These are phyloP conservation scores for Leishmania tropica DNA, from an alignment of 208 protist genomes.

Conservation along the genomic window DNA sequence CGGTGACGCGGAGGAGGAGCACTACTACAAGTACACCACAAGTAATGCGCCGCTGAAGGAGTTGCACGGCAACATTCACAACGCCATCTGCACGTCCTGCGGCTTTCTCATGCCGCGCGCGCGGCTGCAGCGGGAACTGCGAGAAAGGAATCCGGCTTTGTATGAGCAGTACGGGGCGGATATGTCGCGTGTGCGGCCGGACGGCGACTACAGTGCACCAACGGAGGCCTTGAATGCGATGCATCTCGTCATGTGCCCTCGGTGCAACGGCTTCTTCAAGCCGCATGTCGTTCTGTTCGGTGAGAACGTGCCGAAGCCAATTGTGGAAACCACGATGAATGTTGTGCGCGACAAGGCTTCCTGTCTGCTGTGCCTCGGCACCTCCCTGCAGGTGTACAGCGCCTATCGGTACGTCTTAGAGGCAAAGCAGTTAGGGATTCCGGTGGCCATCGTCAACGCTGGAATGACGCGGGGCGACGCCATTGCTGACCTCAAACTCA, in stretches of 20 bases:
- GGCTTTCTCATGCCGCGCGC: constrained; percentile 46
- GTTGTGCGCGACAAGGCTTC: constrained; percentile 34
- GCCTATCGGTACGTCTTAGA: constrained; percentile 70
- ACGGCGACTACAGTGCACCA: constrained; percentile 71
- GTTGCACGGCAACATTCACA: constrained; percentile 81
- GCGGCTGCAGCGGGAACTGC: constrained; percentile 49
- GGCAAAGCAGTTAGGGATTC: constrained; percentile 52
- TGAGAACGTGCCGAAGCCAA: constrained; percentile 55
- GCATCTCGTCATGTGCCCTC: constrained; percentile 52
- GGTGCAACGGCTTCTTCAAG: constrained; percentile 71
- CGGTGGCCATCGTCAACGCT: constrained; percentile 68
- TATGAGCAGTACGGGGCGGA: constrained; percentile 39
- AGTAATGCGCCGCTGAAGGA: constrained; percentile 54
- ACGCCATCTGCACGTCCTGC: constrained; percentile 64
- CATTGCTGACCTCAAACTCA: constrained; percentile 57
- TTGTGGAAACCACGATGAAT: constrained; percentile 33
- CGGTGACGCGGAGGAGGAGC: constrained; percentile 30
- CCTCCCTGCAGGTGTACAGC: constrained; percentile 80
- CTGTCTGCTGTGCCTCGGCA: constrained; percentile 72
- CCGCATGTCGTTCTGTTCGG: constrained; percentile 88
- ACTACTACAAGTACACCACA: constrained; percentile 48
- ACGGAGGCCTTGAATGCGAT: constrained; percentile 46
- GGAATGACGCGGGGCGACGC: constrained; percentile 69
- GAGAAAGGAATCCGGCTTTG: constrained; percentile 38
- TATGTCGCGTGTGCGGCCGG: constrained; percentile 36